phyloP scores from a whole-genome alignment of 805 yeast species.

The Danielozyma ontarioensis region DNA sequence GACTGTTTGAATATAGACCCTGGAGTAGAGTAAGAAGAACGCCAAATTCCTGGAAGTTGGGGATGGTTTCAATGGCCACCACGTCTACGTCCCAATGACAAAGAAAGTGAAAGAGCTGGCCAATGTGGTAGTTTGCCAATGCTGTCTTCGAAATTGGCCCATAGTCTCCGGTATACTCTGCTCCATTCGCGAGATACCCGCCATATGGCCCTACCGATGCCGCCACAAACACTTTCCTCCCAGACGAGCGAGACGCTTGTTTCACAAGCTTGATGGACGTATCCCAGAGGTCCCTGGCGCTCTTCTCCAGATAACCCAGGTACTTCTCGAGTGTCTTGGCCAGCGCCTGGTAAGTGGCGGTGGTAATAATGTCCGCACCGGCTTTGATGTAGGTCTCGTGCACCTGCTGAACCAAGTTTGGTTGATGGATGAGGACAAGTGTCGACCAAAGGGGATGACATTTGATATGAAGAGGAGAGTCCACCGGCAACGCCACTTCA shows the following conservation, averaged over 20 bases:
- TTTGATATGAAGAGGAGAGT: constrained; percentile 20
- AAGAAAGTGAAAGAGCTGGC: constrained; percentile 36
- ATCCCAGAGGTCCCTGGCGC: background rate
- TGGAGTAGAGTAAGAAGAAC: constrained; percentile 41
- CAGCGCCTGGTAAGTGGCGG: constrained; percentile 61
- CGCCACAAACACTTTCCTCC: constrained; percentile 28
- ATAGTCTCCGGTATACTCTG: constrained; percentile 73
- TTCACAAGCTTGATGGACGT: background rate
- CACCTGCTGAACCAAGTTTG: constrained; percentile 40
- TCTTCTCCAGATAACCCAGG: background rate
- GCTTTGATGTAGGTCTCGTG: constrained; percentile 47
- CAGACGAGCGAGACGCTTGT: background rate
- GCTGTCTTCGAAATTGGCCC: constrained; percentile 26
- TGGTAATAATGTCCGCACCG: constrained; percentile 52
- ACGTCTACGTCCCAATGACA: constrained; percentile 43
- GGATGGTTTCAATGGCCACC: constrained; percentile 70
- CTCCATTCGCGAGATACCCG: constrained; percentile 59
- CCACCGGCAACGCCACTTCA: constrained; percentile 25
- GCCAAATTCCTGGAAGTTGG: constrained; percentile 52
- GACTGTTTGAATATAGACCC: constrained; percentile 10
- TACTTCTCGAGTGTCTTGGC: background rate
- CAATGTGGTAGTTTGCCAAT: constrained; percentile 47
- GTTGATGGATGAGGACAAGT: constrained; percentile 39
- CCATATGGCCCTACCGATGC: constrained; percentile 81
- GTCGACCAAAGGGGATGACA: constrained; percentile 61